phyloP scores from a whole-genome alignment of 352 stramenopile genomes.

The Phytopythium litorale region DNA sequence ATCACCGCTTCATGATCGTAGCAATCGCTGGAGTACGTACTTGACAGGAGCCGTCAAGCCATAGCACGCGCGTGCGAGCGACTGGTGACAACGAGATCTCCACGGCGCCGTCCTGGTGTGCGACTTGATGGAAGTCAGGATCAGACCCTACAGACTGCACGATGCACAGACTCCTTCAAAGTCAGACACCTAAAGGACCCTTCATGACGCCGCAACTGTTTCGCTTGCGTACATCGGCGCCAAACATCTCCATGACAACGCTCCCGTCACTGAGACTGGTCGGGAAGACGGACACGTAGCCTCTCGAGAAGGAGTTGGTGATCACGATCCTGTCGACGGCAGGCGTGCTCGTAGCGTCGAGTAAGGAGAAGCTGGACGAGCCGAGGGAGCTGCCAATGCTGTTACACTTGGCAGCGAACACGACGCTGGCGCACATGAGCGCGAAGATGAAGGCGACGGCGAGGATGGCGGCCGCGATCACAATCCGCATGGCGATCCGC shows the following conservation, averaged over 20 bases:
- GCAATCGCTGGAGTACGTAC: constrained; percentile 10
- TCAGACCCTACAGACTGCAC: constrained; percentile 16
- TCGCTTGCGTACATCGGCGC: constrained; percentile 1
- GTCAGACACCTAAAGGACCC: not conserved
- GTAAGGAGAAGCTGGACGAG: constrained; percentile 33
- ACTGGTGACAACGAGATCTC: constrained; percentile 24
- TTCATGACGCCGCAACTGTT: not conserved
- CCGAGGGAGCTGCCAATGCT: constrained; percentile 50
- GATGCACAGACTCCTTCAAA: not conserved
- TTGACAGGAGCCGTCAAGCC: constrained; percentile 70
- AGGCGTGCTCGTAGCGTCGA: constrained; percentile 17
- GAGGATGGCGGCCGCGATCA: constrained; percentile 37
- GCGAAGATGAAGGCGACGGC: constrained; percentile 51
- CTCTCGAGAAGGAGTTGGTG: constrained; percentile 40
- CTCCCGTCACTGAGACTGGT: constrained; percentile 15
- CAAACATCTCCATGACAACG: constrained; percentile 39
- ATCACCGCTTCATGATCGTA: not conserved
- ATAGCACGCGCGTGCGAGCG: constrained; percentile 46
- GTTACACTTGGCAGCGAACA: constrained; percentile 67
- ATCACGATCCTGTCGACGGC: constrained; percentile 18
- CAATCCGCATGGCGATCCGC: constrained; percentile 58
- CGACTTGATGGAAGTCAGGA: constrained; percentile 27
- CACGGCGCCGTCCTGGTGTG: constrained; percentile 19
- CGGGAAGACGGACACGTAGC: constrained; percentile 25
- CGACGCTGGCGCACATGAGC: constrained; percentile 54